Percentiles rank a stretch among this genome's conserved stretches.
These are phyloP conservation scores for Paramyrothecium sp. DNA, from an alignment of 2,329 filamentous ascomycete species.

Conservation along the genomic window DNA sequence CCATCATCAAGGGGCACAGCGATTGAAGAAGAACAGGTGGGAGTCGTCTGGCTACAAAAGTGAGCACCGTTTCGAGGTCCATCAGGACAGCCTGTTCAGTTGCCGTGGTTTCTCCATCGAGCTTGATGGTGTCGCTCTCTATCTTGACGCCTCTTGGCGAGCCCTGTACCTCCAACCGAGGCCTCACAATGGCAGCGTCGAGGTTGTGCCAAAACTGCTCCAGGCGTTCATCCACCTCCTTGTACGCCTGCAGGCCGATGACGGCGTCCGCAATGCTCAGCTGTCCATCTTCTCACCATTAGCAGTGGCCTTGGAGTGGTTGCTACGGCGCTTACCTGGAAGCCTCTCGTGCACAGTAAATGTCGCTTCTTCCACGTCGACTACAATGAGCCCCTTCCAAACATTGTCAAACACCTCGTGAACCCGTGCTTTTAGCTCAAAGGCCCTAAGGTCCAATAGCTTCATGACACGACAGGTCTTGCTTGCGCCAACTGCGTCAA, in stretches of 20 bases:
- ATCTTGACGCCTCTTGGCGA: slow-evolving; percentile 38
- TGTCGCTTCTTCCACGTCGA: slow-evolving; percentile 55
- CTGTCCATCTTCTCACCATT: slow-evolving; percentile 39
- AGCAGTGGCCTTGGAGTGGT: slow-evolving; percentile 4
- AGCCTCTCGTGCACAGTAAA: slow-evolving; percentile 55
- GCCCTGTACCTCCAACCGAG: slow-evolving; percentile 48
- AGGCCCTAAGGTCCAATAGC: slow-evolving; percentile 63
- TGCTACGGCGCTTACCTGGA: slow-evolving; percentile 40
- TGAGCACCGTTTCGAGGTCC: slow-evolving; percentile 51
- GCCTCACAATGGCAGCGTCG: slow-evolving; percentile 58
- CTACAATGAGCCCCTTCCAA: slow-evolving; percentile 68
- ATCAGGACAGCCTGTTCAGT: slow-evolving; percentile 50
- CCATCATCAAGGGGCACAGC: slow-evolving; percentile 70
- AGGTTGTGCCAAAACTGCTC: slow-evolving; percentile 61
- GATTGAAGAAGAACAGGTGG: slow-evolving; percentile 55
- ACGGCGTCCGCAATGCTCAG: slow-evolving; percentile 55
- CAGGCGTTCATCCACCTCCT: slow-evolving; percentile 60
- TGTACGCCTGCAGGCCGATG: slow-evolving; percentile 56
- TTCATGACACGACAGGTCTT: slow-evolving; percentile 61
- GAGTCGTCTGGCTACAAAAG: slow-evolving; percentile 50
- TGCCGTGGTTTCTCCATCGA: slow-evolving; percentile 40
- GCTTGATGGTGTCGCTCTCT: slow-evolving; percentile 38
- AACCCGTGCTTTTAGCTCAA: slow-evolving; percentile 65
- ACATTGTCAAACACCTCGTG: slow-evolving; percentile 63
- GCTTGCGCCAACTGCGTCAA: slow-evolving; percentile 59